Evolutionary conservation across 768 basidiomycete genomes (phyloP), one percentile per base, ranked within the genome.

Genomic region (Royoungia palumana): DNA sequence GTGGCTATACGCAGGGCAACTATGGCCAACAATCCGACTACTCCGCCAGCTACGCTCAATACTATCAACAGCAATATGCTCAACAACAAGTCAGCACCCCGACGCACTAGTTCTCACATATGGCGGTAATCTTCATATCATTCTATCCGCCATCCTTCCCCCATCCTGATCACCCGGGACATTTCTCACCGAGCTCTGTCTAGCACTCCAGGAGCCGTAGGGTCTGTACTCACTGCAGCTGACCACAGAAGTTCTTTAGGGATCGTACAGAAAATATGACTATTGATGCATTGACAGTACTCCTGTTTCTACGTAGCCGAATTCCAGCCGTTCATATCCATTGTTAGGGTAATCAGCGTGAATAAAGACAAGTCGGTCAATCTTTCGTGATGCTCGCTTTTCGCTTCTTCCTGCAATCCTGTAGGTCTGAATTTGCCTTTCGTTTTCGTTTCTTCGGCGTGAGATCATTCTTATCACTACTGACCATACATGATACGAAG

Each of bases 401-500:
- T 49, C 40, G 16, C 59, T 51, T 64, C 58, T 55, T 62, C 57
- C 41, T 58, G 49, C 44, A 41, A 50, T 17, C 43, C 5, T 28
- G 28, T n/a, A 12, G 28, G 28, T 28, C n/a, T n/a, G n/a, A n/a
- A n/a, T 38, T 22, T 8, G 40, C 59, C 27, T 47, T 57, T 43
- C 58, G 58, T 42, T 56, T 70, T 49, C 69, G 68, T 53, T 64
- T 70, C 41, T 54, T 56, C 19, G 36, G 13, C 2, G 3, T n/a
- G 35, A 40, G 45, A 46, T 34, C 47, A 35, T 28, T 4, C 8
- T 25, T 40, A 4, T 53, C 19, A 14, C 13, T 16, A 10, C 40
- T 57, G 34, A 91, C 72, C 64, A 98, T 94, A 66, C 89, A 96
- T n/a, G 90, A 85, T 20, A 99, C 94, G 59, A 99, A 99, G 73